Base-by-base conservation (phyloP, 805 yeast species). In the Debaryomyces hansenii region DNA sequence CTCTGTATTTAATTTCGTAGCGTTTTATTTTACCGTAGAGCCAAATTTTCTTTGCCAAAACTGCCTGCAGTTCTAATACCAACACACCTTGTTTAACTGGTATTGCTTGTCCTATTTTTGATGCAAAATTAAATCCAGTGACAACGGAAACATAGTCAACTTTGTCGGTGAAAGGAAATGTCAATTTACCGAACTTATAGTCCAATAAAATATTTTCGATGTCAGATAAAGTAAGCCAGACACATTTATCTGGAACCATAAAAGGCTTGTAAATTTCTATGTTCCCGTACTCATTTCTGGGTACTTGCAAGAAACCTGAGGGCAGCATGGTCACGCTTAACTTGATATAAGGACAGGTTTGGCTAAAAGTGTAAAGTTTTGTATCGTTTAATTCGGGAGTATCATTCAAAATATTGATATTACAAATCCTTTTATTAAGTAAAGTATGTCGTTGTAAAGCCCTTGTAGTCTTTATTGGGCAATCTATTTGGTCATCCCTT, bases 211-310 rank as follows among this genome's bases (percentile, higher is more conserved):
- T 53, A 10, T 27, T 27, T 33, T 63, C 67, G 5, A 65, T 57
- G 29, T 49, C 42, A 3, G 55, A 29, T 7, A 66, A 41, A 32
- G 47, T 50, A 11, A 67, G 20, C 72, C 72, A 67, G 4, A 42
- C 20, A 49, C 70, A 66, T 3, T 45, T 55, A 11, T 57, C 56
- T 2, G 72, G 72, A 36, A 65, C 53, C 72, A 67, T 67, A 20
- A 48, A 46, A 3, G 49, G 50, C 20, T 54, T 54, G 42, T 47
- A 67, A 1, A 67, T 55, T 47, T 67, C 72, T 11, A 67, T 53
- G 46, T 67, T 65, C 1, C 70, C 70, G 44, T 51, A 67, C 41
- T 54, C 47, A 44, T 67, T 67, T 37, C 56, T 49, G 1, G 72
- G 72, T 12, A 64, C 47, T 9, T 20, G 21, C 4, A 21, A 9